Evolutionary conservation across 257 asterid species (phyloP).

Genomic region (Lavandula angustifolia): DNA sequence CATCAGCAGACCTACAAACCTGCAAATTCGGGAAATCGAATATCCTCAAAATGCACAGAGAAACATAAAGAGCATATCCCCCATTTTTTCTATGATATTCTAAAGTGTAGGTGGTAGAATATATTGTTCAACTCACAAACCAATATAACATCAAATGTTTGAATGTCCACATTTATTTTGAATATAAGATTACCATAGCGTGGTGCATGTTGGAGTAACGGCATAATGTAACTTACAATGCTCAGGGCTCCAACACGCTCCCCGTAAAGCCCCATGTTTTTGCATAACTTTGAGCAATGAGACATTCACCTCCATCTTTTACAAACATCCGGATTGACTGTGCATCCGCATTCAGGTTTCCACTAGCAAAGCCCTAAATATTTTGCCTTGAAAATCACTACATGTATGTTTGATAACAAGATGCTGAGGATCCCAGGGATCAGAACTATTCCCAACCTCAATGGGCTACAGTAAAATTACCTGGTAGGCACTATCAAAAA

Average conservation of each 20-base stretch:
- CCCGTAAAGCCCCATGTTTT: constrained; percentile 98
- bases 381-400: constrained; percentile 23
- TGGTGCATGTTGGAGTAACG: neutral
- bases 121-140: neutral
- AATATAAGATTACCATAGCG: neutral
- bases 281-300: constrained; percentile 94
- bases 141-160: neutral
- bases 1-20: constrained; percentile 85
- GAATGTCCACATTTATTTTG: neutral
- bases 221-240: constrained; percentile 59
- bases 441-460: constrained; percentile 6
- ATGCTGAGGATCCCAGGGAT: constrained; percentile 16
- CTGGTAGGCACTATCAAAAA: constrained; percentile 99
- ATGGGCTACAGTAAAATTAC: constrained; percentile 37
- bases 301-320: constrained; percentile 93
- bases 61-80: neutral
- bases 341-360: constrained; percentile 92
- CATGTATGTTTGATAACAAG: neutral
- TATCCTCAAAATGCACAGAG: constrained; percentile 9
- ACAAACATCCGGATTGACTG: constrained; percentile 79
- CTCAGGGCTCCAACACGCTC: constrained; percentile 99
- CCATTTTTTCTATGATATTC: constrained; percentile 2
- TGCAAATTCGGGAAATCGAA: constrained; percentile 35
- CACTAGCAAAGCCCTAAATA: constrained; percentile 93
- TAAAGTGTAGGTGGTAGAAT: neutral